These are phyloP conservation scores for Lenwebbia sp. DNA, from an alignment of 345 rosid genomes.

Conservation along the genomic window DNA sequence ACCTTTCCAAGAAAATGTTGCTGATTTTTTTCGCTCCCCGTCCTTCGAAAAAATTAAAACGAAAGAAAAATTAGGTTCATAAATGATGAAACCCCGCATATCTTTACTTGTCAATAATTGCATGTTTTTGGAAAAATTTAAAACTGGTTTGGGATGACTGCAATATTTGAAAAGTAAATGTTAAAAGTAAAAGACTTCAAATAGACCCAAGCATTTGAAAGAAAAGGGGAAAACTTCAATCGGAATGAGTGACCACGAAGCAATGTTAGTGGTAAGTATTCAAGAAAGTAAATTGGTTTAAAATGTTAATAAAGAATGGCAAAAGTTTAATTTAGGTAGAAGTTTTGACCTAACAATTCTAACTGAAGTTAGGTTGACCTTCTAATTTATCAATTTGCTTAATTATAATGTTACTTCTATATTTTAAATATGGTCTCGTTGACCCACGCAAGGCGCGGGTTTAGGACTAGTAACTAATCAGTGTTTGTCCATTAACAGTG, in stretches of 20 bases:
- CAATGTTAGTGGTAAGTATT: not conserved
- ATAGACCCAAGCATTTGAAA: not conserved
- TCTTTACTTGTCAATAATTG: not conserved
- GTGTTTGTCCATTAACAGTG: not conserved
- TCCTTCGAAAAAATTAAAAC: accelerated
- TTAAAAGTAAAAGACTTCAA: not conserved
- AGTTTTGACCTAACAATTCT: not conserved
- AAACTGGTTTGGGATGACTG: accelerated
- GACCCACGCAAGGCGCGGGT: not conserved
- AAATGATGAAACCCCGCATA: not conserved
- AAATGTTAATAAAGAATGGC: no score
- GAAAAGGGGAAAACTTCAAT: not conserved
- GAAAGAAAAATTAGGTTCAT: not conserved
- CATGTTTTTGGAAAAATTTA: not conserved
- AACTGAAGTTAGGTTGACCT: not conserved
- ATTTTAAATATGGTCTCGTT: not conserved
- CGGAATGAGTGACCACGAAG: not conserved
- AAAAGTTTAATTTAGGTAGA: not conserved
- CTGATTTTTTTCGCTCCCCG: accelerated
- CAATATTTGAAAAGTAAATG: not conserved
- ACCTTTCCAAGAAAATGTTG: not conserved
- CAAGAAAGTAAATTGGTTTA: not conserved
- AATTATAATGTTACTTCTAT: not conserved
- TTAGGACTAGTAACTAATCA: not conserved
- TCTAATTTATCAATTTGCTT: not conserved